These are phyloP conservation scores for Haplosporangium sp. DNA, from an alignment of 371 early-diverging fungal species.

Conservation along the genomic window DNA sequence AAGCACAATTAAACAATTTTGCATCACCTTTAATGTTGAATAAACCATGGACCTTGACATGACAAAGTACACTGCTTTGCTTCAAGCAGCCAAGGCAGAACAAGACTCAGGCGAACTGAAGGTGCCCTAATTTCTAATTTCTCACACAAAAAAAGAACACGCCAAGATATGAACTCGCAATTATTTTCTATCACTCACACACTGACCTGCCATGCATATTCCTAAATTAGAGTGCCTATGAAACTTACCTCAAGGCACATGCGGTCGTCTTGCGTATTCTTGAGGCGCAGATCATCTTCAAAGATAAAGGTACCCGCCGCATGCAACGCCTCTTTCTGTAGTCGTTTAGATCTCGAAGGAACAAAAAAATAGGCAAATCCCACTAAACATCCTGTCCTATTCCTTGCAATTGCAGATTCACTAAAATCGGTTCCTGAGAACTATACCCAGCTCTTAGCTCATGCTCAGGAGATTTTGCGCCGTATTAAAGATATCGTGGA, in stretches of 20 bases:
- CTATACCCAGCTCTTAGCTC: constrained; percentile 28
- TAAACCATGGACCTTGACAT: constrained; percentile 25
- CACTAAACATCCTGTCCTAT: background rate
- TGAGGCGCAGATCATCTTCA: constrained; percentile 28
- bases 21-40: background rate
- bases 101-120: constrained; percentile 42
- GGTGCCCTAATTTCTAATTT: constrained; percentile 12
- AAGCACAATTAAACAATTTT: background rate
- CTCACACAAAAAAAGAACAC: background rate
- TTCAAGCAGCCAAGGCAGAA: constrained; percentile 37
- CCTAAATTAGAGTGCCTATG: constrained; percentile 33
- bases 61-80: constrained; percentile 22
- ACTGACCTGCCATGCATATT: background rate
- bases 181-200: background rate
- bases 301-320: constrained; percentile 22
- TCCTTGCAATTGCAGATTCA: constrained; percentile 11
- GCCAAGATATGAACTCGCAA: background rate
- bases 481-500: constrained; percentile 39
- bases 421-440: constrained; percentile 32
- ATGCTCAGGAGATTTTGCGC: constrained; percentile 45
- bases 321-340: background rate
- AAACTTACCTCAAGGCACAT: constrained; percentile 35
- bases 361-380: too few species aligned
- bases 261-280: constrained; percentile 21
- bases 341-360: background rate